Base-by-base conservation (phyloP, 345 rosid species). In the Citrus hindsii region DNA sequence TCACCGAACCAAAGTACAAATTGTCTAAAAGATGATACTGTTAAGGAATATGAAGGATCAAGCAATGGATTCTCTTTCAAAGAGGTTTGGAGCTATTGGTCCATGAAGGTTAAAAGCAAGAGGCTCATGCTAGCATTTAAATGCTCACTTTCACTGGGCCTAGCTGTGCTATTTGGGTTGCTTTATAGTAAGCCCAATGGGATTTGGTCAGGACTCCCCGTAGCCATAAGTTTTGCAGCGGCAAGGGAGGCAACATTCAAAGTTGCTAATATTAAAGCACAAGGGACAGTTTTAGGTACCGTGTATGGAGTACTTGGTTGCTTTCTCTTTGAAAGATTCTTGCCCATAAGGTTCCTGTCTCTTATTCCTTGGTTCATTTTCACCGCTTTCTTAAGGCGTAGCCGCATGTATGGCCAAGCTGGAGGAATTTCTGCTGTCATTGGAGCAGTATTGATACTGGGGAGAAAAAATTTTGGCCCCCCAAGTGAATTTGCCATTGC, bases 321-420 rank as follows among this genome's bases (percentile, higher is more conserved):
- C 77, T 93, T 90, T 83, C 88, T 95, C 37, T 93, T 92, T 69
- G 86, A 89, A 69, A 88, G 87, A 80, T 88, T 84, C 82, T 78
- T 93, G 83, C 78, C 93, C 1, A 25, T 93, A 35, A 88, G 98
- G 87, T 88, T 95, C 75, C 58, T 95, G 2, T 91, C 93, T 61
- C 88, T 95, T 21, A 86, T 95, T 76, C 99, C 99, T 16, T 93
- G 98, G 99, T 90, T 95, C 86, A 60, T 95, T 65, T 83, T 93
- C 78, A 75, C 92, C 21, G 86, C 89, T 79, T 92, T 93, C 64
- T 79, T 95, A 32, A 71, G 92, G 82, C 90, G 82, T 24, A 93
- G 98, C 79, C 69, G 78, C 65, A 91, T 93, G 90, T 95, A 93
- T 53, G 94, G 97, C 37, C 94, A 85, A 60, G 99, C 98, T 2